Base-by-base conservation (phyloP, 768 basidiomycete species). In the Termitomyces sp. region DNA sequence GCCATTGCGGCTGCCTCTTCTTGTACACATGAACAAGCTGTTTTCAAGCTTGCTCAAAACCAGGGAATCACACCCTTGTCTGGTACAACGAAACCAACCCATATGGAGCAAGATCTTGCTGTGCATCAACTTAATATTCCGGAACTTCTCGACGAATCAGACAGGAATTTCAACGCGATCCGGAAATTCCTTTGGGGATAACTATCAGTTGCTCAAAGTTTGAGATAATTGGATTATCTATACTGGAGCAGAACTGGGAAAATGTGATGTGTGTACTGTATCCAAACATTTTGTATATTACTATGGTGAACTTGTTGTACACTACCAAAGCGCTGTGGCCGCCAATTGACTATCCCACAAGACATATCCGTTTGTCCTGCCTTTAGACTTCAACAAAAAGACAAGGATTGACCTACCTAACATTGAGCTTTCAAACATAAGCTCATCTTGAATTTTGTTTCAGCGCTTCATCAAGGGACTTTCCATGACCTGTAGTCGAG, bases 11-110 rank as follows among this genome's bases (percentile, higher is more conserved):
- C 73, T 17, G 72, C 69, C 23, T 71, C 80, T 26, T 68, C 73
- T 1, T 75, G 82, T 56, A 87, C 89, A 0, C 75, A 81, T 7
- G 79, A 83, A 43, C 89, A 92, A 65, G 78, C 78, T 0, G 66
- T 91, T 8, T 93, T 83, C 72, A 83, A 79, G 64, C 70, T 92
- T 44, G 85, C 84, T 8, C 86, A 91, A 65, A 66, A 77, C 26
- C 76, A 81, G 56, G 84, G 81, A 2, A 78, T 94, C 59, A 80
- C 79, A 0, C 91, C 92, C 0, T 70, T 94, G 42, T 86, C 86
- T 33, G 92, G 92, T 3, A 91, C 90, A 11, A 87, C 81, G 0
- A 77, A 78, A 55, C 78, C 83, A 56, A 56, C 71, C 23, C 89
- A 91, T 60, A 90, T 90, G 84, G 69, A 72, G 38, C 81, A 91